Conservation (phyloP, 2,329 filamentous ascomycete genomes). For the Seiridium cupressi region DNA sequence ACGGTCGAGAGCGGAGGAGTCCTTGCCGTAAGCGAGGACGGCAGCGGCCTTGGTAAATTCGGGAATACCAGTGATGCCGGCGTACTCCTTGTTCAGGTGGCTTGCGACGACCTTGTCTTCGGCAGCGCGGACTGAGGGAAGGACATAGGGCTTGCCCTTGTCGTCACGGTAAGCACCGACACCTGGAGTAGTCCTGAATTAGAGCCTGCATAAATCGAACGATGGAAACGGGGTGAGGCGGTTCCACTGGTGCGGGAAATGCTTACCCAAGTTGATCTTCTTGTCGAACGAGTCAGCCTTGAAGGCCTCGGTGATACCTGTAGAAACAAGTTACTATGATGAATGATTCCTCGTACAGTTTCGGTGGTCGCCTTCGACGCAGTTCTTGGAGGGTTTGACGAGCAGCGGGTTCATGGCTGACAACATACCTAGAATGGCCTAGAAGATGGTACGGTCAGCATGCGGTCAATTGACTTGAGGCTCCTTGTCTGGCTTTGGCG, state of each 20-base stretch:
- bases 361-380: slow-evolving; percentile 6
- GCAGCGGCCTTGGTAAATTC: slow-evolving; percentile 92
- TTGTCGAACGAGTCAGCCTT: slow-evolving; percentile 91
- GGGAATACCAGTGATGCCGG: slow-evolving; percentile 93
- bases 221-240: neutral
- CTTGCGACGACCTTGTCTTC: slow-evolving; percentile 81
- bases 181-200: slow-evolving; percentile 46
- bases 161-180: slow-evolving; percentile 98
- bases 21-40: slow-evolving; percentile 82
- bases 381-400: slow-evolving; percentile 6
- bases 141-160: slow-evolving; percentile 95
- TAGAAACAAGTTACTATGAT: neutral
- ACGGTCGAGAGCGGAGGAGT: slow-evolving; percentile 74
- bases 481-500: neutral
- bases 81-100: slow-evolving; percentile 93
- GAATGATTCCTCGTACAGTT: slow-evolving; percentile 12
- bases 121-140: slow-evolving; percentile 86
- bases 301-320: slow-evolving; percentile 95
- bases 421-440: slow-evolving; percentile 74
- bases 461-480: neutral
- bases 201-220: slow-evolving; percentile 9
- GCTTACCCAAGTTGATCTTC: slow-evolving; percentile 94
- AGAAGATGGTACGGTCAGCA: slow-evolving; percentile 29
- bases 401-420: slow-evolving; percentile 5
- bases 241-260: neutral